Evolutionary conservation across 495 filamentous ascomycete genomes (phyloP), one percentile per base, ranked within the genome.

Genomic region (Neurospora sp.): DNA sequence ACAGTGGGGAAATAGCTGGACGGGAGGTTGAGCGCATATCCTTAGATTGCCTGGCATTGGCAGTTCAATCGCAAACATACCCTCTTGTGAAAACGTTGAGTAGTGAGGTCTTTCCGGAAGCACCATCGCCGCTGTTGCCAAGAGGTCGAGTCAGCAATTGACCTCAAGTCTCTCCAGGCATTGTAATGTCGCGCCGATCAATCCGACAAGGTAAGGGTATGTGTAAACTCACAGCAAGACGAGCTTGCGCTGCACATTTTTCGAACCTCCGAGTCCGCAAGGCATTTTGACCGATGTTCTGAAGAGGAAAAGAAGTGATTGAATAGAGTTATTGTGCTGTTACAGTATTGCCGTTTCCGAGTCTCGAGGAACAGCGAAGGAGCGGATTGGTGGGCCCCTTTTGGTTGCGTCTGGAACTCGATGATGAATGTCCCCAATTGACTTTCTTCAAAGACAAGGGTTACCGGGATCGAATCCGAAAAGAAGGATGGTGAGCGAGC

Each of bases 41-140:
- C 68, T 68, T 22, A 70, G 31, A 71, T 48, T 69, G 40, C n/a
- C 39, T 59, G 18, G 59, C 18, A 70, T 35, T 75, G 37, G 71
- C 53, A 9, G 68, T 38, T 31, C 14, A 18, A 42, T 39, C 16
- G 37, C 22, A 22, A 45, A 83, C 88, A 76, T 84, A 96, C 92
- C 96, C 96, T 91, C 96, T 91, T 71, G 96, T 99, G 83, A 99
- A 99, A 75, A 99, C 96, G 82, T 99, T 99, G 82, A 99, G 82
- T 74, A 98, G 85, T 65, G 94, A 98, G 70, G 96, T 99, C 86
- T 99, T 99, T 78, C 96, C 96, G 81, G 93, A 97, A 75, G 96
- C 96, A 86, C 96, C 96, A 82, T 99, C 96, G 76, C 96, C 96
- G 81, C 93, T 96, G 77, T 77, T 68, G 70, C 39, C 65, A 48